phyloP scores from a whole-genome alignment of 768 basidiomycete genomes.

The Macrolepiota fuliginosa region DNA sequence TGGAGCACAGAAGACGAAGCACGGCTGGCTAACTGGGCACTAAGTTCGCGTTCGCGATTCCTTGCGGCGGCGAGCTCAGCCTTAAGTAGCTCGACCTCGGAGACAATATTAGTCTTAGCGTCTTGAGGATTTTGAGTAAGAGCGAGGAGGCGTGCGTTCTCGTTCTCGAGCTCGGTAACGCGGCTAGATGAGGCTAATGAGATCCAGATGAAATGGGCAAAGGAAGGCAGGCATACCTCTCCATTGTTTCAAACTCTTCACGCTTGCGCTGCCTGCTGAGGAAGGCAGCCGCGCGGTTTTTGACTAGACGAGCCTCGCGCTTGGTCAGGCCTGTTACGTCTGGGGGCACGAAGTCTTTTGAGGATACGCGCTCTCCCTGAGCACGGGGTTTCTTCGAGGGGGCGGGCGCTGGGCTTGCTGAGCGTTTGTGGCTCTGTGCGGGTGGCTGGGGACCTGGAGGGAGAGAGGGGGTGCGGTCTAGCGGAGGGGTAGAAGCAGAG shows the following conservation, averaged over 20 bases:
- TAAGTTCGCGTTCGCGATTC: conserved; percentile 67
- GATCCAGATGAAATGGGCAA: conserved; percentile 14
- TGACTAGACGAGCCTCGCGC: conserved; percentile 87
- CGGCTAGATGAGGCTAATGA: conserved; percentile 49
- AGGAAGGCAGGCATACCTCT: conserved; percentile 59
- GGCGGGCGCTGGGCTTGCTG: conserved; percentile 39
- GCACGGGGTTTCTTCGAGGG: conserved; percentile 40
- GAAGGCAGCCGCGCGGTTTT: conserved; percentile 91
- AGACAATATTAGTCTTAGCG: conserved; percentile 43
- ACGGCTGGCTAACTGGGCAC: conserved; percentile 51
- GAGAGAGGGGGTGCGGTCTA: conserved; percentile 18
- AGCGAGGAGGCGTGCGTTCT: conserved; percentile 70
- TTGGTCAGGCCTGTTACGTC: conserved; percentile 87
- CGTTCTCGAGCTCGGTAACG: conserved; percentile 80
- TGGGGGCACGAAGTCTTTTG: conserved; percentile 85
- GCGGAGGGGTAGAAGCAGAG: neutral
- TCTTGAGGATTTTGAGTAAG: conserved; percentile 44
- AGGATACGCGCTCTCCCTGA: conserved; percentile 49
- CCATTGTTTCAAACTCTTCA: conserved; percentile 90
- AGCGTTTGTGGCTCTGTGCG: conserved; percentile 40
- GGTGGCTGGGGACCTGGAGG: conserved; percentile 10
- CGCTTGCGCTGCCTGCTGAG: conserved; percentile 88
- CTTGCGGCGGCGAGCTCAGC: conserved; percentile 61
- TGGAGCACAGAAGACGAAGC: conserved; percentile 21
- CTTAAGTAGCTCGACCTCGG: conserved; percentile 66